These are phyloP conservation scores for Groenewaldozyma salmanticensis DNA, from an alignment of 805 yeast species.

Conservation along the genomic window DNA sequence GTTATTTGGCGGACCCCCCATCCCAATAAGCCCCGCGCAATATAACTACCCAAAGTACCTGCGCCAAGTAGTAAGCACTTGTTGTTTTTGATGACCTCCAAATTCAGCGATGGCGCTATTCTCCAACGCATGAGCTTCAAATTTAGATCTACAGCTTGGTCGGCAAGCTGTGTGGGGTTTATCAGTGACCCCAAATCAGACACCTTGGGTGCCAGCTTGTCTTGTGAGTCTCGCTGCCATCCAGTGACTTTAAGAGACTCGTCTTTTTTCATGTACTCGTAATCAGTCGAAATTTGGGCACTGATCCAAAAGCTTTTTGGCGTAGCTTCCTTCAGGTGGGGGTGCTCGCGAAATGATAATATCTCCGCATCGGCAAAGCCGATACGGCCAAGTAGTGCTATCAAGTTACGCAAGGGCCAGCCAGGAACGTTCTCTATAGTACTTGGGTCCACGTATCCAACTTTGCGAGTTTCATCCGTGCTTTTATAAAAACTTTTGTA, in stretches of 20 bases:
- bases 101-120: conserved; percentile 69
- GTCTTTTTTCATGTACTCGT: neutral
- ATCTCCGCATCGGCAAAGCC: conserved; percentile 30
- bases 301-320: conserved; percentile 22
- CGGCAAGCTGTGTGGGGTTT: conserved; percentile 73
- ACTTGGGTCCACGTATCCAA: conserved; percentile 35
- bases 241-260: conserved; percentile 45
- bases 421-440: conserved; percentile 34
- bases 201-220: conserved; percentile 68
- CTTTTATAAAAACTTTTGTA: conserved; percentile 15
- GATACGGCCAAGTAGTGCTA: conserved; percentile 36
- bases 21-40: conserved; percentile 74
- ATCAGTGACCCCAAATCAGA: conserved; percentile 76
- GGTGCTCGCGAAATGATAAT: conserved; percentile 30
- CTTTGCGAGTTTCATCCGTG: conserved; percentile 12
- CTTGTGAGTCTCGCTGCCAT: conserved; percentile 75
- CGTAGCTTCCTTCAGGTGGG: conserved; percentile 3
- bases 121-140: conserved; percentile 95
- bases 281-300: conserved; percentile 10
- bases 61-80: conserved; percentile 82
- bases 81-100: conserved; percentile 50
- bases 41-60: conserved; percentile 92
- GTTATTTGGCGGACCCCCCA: conserved; percentile 91
- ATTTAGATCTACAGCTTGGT: conserved; percentile 87
- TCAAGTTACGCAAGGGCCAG: conserved; percentile 48